phyloP scores from a whole-genome alignment of 441 rosid species.

The Euphorbia celastroides region DNA sequence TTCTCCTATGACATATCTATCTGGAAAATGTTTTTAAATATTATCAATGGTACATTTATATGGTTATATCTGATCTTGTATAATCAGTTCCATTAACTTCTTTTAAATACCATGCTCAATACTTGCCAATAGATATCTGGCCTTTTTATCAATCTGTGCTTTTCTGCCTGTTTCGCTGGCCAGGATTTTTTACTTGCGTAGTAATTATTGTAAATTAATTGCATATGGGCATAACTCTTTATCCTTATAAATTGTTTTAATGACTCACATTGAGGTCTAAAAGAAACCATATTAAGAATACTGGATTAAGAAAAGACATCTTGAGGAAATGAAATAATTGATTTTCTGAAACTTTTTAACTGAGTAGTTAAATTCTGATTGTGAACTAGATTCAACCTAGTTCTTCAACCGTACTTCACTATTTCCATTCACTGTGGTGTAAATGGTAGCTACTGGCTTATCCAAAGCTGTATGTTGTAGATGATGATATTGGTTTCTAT shows the following conservation, averaged over 20 bases:
- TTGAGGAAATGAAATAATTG: not conserved
- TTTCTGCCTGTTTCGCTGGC: not conserved
- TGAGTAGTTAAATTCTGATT: not conserved
- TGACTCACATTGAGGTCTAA: not conserved
- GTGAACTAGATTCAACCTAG: not conserved
- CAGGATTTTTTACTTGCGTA: not conserved
- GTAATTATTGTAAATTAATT: too few species aligned
- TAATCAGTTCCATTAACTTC: not conserved
- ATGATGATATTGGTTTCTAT: constrained; percentile 17
- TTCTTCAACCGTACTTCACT: constrained; percentile 1
- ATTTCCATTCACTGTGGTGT: constrained; percentile 1
- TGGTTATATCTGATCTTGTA: not conserved
- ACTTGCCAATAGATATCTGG: not conserved
- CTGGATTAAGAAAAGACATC: not conserved
- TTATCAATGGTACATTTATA: not conserved
- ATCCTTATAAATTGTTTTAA: not conserved
- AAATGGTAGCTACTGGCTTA: not conserved
- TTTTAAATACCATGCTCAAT: not conserved
- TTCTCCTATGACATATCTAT: not conserved
- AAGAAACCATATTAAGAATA: not conserved
- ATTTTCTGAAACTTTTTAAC: not conserved
- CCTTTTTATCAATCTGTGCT: not conserved
- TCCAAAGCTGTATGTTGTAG: not conserved
- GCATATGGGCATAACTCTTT: not conserved
- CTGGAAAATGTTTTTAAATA: not conserved